Base-by-base conservation (phyloP, 2,329 filamentous ascomycete genomes). In the Epichloe bromicola region DNA sequence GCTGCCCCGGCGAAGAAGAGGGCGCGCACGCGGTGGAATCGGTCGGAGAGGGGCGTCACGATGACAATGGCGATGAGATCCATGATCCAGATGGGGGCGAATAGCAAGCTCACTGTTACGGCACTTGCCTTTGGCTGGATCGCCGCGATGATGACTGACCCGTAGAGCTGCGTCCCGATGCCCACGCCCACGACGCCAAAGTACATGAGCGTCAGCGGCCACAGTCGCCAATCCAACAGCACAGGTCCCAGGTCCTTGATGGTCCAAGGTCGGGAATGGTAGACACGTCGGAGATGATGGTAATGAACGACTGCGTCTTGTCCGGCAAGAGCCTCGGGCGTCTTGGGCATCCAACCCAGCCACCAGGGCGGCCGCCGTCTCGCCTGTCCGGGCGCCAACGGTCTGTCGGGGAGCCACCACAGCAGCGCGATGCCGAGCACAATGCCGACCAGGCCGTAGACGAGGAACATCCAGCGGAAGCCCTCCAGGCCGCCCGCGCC, bases 31-130 rank as follows among this genome's bases (percentile, higher is more conserved):
- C 76, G 77, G 68, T 94, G 86, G 73, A 94, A 95, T 51, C 88
- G 83, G 66, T 95, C 89, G 1, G 87, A 90, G 54, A 95, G 74
- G 1, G 89, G 89, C 1, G 88, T 95, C 20, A 94, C 76, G 17
- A 94, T 73, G 46, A 95, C 74, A 61, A 95, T 95, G 37, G 88
- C 87, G 51, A 90, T 83, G 38, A 95, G 76, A 62, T 95, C 89
- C 83, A 89, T 88, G 58, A 95, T 84, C 89, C 89, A 95, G 61
- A 95, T 95, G 0, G 89, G 89, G 2, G 89, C 88, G 61, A 89
- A 90, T 30, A 95, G 74, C 60, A 95, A 70, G 69, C 86, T 91
- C 55, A 95, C 75, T 56, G 87, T 75, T 33, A 95, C 78, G 26
- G 80, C 80, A 3, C 79, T 87, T 53, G 94, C 81, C 0, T 70